A percentile compares a stretch with the other conserved stretches of the same genome.
Evolutionary conservation across 768 basidiomycete species (phyloP).

Genomic region (Lactarius trivialis): DNA sequence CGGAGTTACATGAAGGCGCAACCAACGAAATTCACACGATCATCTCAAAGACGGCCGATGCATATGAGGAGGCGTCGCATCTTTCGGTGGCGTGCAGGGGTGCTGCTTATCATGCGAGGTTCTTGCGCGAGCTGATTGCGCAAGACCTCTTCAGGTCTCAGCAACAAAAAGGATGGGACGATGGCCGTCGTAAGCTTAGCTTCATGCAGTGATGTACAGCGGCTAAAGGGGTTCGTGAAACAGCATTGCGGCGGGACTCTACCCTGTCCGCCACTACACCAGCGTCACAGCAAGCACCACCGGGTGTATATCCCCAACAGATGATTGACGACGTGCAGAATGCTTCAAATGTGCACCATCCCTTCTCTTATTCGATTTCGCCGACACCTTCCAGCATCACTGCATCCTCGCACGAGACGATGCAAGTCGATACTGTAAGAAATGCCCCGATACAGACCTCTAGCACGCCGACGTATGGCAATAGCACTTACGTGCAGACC

Average conservation of each 20-base stretch:
- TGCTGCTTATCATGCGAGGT: slow-evolving; percentile 74
- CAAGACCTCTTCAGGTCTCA: slow-evolving; percentile 53
- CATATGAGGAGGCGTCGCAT: slow-evolving; percentile 66
- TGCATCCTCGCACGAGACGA: slow-evolving; percentile 8
- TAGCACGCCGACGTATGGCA: slow-evolving; percentile 8
- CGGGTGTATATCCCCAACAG: slow-evolving; percentile 10
- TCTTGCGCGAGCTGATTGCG: slow-evolving; percentile 62
- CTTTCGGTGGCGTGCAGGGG: slow-evolving; percentile 55
- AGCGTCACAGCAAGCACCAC: slow-evolving; percentile 5
- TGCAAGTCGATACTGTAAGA: slow-evolving; percentile 13
- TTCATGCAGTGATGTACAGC: neutral
- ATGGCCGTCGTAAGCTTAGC: slow-evolving; percentile 7
- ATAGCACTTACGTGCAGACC: slow-evolving; percentile 1
- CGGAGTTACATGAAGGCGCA: slow-evolving; percentile 55
- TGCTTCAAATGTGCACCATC: neutral
- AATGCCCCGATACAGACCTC: slow-evolving; percentile 22
- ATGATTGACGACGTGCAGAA: slow-evolving; percentile 14
- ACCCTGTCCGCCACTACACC: slow-evolving; percentile 9
- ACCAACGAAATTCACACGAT: slow-evolving; percentile 56
- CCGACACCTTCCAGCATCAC: slow-evolving; percentile 1
- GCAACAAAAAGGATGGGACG: slow-evolving; percentile 17
- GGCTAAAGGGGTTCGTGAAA: neutral
- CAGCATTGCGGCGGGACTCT: slow-evolving; percentile 11
- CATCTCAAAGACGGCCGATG: slow-evolving; percentile 67
- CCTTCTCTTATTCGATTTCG: slow-evolving; percentile 8